phyloP scores from a whole-genome alignment of 2,329 filamentous ascomycete genomes.

The Phoma sp. region DNA sequence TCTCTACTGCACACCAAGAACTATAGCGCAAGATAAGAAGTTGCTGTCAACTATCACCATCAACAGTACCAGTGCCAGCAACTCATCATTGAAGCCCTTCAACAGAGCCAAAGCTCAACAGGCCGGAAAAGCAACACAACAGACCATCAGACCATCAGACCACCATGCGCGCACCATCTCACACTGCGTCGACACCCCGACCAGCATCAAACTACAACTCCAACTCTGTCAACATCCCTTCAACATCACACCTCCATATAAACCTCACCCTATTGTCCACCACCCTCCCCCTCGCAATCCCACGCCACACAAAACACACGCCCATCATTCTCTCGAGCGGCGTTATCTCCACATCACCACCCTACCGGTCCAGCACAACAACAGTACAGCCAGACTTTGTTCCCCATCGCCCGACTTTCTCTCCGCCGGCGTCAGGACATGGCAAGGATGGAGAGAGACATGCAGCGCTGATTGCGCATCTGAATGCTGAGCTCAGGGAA shows the following conservation, averaged over 20 bases:
- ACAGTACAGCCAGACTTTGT: not conserved
- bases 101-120: no score
- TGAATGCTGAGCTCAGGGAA: not conserved
- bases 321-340: not conserved
- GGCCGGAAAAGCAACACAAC: no score
- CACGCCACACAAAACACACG: not conserved
- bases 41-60: no score
- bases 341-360: not conserved
- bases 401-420: conserved; percentile 1
- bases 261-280: not conserved
- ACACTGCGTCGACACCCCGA: no score
- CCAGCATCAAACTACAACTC: not conserved
- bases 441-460: not conserved
- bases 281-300: not conserved
- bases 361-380: not conserved
- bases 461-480: not conserved
- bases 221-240: not conserved
- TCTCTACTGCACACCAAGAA: no score
- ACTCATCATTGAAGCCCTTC: no score
- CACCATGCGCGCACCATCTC: not conserved
- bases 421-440: not conserved
- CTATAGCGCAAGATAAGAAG: no score
- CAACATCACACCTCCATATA: conserved; percentile 1
- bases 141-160: no score
- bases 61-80: no score